Evolutionary conservation across 805 yeast species (phyloP).

Genomic region (Metschnikowia colocasiae): DNA sequence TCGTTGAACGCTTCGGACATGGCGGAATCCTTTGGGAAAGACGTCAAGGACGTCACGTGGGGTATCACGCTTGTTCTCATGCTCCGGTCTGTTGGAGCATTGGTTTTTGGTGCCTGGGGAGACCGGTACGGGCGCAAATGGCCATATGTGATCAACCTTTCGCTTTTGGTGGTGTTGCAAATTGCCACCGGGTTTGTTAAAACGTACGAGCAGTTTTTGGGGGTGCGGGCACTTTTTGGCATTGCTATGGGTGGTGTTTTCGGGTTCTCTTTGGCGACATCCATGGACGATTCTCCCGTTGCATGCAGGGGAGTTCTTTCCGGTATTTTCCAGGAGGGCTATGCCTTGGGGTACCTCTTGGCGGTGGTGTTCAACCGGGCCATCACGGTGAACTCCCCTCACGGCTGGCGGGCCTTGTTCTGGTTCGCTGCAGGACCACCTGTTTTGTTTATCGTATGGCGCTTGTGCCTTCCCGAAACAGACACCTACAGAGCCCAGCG

Average conservation of each 20-base stretch:
- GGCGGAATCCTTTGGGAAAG: slow-evolving; percentile 42
- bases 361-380: slow-evolving; percentile 66
- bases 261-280: slow-evolving; percentile 62
- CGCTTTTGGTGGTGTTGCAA: slow-evolving; percentile 48
- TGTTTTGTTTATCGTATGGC: slow-evolving; percentile 53
- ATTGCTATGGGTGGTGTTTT: slow-evolving; percentile 70
- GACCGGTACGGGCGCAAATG: slow-evolving; percentile 61
- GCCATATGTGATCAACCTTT: slow-evolving; percentile 49
- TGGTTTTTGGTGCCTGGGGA: slow-evolving; percentile 56
- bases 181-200: slow-evolving; percentile 62
- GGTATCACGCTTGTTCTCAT: slow-evolving; percentile 67
- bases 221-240: slow-evolving; percentile 62
- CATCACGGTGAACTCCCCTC: slow-evolving; percentile 42
- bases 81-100: slow-evolving; percentile 65
- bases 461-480: slow-evolving; percentile 56
- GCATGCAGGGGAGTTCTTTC: slow-evolving; percentile 57
- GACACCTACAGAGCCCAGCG: slow-evolving; percentile 40
- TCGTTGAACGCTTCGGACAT: slow-evolving; percentile 48
- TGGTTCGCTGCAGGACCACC: slow-evolving; percentile 74
- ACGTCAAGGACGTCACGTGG: slow-evolving; percentile 58
- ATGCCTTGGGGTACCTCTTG: slow-evolving; percentile 63
- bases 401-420: slow-evolving; percentile 63
- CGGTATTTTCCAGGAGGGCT: slow-evolving; percentile 78
- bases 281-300: slow-evolving; percentile 61
- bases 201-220: slow-evolving; percentile 55